Base-by-base conservation (phyloP, 2,329 filamentous ascomycete genomes). In the Alternaria sp. region DNA sequence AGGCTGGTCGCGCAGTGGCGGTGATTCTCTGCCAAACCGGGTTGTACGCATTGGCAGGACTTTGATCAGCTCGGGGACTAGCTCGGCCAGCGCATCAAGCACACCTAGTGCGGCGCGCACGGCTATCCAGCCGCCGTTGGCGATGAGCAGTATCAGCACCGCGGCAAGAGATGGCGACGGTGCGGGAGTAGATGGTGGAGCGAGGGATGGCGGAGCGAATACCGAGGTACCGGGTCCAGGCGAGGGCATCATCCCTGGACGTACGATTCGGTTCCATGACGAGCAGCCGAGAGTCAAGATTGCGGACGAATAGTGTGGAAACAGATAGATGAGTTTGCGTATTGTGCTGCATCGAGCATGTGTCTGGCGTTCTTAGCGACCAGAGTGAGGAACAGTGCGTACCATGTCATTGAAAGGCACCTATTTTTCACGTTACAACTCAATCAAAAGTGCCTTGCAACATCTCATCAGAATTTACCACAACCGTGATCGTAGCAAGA, bases 11-110 rank as follows among this genome's bases (percentile, higher is more conserved):
- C 67, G 66, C 13, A 65, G 53, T 8, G 61, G 60, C 2, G 64
- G 63, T 17, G 68, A 69, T 44, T 59, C 63, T 7, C 57, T 75
- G 7, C 74, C 72, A 0, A 67, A 65, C 13, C 66, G 70, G 4
- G 69, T 77, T 13, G 70, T 71, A 36, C 70, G 72, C 21, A 78
- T 79, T 48, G 77, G 77, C 14, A 68, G 75, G 10, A 69, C 70
- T 2, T 64, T 76, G 33, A 75, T 77, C n/a, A 61, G 63, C 2
- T 71, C 63, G 11, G 68, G 63, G 24, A 60, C 56, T 3, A 53
- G 14, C 17, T 66, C 66, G 4, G 53, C 42, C 2, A 61, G 40
- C 10, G 21, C 40, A 29, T 56, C 51, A 6, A 54, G 56, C n/a
- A 40, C 46, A 21, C 21, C 45, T 11, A 51, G 52, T 42, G 14